Evolutionary conservation across 2,329 filamentous ascomycete genomes (phyloP).

Genomic region (Beauveria medogensis): DNA sequence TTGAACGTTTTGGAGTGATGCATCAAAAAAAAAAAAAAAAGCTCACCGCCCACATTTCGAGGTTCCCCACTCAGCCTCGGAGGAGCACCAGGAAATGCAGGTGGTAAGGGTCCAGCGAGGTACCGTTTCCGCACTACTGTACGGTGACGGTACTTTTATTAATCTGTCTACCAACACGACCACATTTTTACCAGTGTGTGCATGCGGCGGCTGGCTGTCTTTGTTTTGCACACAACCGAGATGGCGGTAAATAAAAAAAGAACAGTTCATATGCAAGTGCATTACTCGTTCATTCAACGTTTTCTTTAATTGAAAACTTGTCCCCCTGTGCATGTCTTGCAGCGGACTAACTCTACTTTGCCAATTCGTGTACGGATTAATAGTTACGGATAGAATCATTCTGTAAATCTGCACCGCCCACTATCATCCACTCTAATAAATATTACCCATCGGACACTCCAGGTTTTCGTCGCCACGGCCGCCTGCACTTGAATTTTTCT

Average conservation of each 20-base stretch:
- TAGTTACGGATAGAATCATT: too few relatives aligned
- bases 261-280: neutral
- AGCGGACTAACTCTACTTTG: neutral
- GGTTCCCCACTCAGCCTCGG: conserved; percentile 5
- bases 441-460: neutral
- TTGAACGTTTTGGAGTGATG: conserved; percentile 8
- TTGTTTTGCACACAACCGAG: neutral
- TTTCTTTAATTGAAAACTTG: neutral
- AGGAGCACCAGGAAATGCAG: neutral
- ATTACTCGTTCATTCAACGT: neutral
- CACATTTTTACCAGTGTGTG: too few relatives aligned
- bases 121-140: neutral
- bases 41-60: conserved; percentile 11
- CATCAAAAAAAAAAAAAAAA: conserved; percentile 14
- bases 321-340: neutral
- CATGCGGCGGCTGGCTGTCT: neutral
- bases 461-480: neutral
- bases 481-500: neutral
- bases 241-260: neutral
- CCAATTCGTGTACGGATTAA: too few relatives aligned
- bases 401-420: neutral
- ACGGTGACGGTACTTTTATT: neutral
- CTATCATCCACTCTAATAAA: neutral
- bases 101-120: neutral
- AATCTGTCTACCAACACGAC: neutral